These are phyloP conservation scores for Obelidium mucronatum DNA, from an alignment of 192 early-diverging fungal genomes.

Conservation along the genomic window DNA sequence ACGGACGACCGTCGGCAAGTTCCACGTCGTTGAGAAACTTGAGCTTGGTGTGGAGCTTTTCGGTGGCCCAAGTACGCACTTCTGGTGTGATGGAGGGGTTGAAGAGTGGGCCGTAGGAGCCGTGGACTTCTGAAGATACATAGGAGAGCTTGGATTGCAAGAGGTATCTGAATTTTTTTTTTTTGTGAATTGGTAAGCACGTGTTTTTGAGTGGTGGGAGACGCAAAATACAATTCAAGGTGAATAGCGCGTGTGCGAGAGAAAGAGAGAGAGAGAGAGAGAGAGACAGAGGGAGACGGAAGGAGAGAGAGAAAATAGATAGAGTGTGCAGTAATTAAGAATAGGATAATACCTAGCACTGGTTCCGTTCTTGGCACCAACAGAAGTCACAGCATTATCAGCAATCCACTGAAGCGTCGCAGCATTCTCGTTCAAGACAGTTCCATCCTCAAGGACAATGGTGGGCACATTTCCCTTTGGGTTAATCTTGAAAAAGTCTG, in stretches of 20 bases:
- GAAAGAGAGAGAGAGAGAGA: no score
- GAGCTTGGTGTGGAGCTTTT: not conserved
- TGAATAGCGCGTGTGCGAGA: no score
- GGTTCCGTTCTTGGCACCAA: constrained; percentile 15
- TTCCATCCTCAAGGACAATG: constrained; percentile 40
- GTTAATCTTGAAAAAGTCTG: constrained; percentile 44
- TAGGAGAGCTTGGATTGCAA: constrained; percentile 42
- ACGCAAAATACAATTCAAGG: no score
- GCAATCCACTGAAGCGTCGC: constrained; percentile 43
- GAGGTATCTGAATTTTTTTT: no score
- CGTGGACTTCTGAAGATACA: constrained; percentile 37
- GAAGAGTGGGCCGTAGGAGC: constrained; percentile 18
- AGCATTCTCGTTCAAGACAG: constrained; percentile 39
- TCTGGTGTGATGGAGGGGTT: constrained; percentile 26
- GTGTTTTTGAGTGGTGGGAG: no score
- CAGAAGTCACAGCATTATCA: constrained; percentile 13
- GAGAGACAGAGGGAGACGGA: no score
- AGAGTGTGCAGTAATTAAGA: no score
- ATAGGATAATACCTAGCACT: constrained; percentile 31
- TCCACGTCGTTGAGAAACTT: constrained; percentile 42
- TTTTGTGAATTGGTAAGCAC: no score
- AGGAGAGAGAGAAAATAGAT: no score
- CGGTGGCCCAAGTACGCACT: constrained; percentile 22
- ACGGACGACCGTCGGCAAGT: constrained; percentile 38
- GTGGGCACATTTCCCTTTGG: no score